Conservation (phyloP, 352 stramenopile genomes). For the Phytopythium boreale region DNA sequence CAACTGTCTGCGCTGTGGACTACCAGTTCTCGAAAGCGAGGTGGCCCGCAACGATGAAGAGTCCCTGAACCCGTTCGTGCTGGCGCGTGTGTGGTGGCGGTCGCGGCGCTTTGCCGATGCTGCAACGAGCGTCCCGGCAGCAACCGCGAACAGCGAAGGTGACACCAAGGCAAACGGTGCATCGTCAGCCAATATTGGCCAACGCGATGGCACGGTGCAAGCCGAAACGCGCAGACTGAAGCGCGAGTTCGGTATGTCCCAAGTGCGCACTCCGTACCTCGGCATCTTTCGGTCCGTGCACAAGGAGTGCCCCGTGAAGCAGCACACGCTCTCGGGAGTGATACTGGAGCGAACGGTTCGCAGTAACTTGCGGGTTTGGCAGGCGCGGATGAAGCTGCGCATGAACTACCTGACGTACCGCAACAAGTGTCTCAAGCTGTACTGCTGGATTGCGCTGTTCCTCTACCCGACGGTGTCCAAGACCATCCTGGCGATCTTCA, state of each 20-base stretch:
- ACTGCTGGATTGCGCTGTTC: conserved; percentile 72
- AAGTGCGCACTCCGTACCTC: conserved; percentile 64
- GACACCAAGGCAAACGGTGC: neutral
- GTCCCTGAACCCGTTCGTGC: conserved; percentile 46
- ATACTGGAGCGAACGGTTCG: conserved; percentile 67
- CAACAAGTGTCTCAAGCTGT: conserved; percentile 78
- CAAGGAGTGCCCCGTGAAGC: conserved; percentile 42
- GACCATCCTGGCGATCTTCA: conserved; percentile 78
- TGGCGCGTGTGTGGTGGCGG: conserved; percentile 46
- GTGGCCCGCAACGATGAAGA: conserved; percentile 47
- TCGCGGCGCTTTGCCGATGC: conserved; percentile 8
- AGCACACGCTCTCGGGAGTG: conserved; percentile 38
- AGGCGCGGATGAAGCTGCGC: conserved; percentile 69
- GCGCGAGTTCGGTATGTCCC: conserved; percentile 69
- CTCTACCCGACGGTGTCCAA: conserved; percentile 79
- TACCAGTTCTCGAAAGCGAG: conserved; percentile 60
- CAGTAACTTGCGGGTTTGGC: conserved; percentile 73
- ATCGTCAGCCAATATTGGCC: neutral
- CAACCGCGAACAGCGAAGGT: neutral
- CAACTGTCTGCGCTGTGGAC: conserved; percentile 61
- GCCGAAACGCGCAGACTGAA: conserved; percentile 45
- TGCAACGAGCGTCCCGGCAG: neutral
- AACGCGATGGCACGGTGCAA: conserved; percentile 1
- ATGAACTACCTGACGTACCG: conserved; percentile 85
- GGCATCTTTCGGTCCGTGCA: conserved; percentile 61